Percentiles rank a stretch among this genome's conserved stretches.
phyloP scores from a whole-genome alignment of 805 yeast species.

The Ogataea pignaliae region DNA sequence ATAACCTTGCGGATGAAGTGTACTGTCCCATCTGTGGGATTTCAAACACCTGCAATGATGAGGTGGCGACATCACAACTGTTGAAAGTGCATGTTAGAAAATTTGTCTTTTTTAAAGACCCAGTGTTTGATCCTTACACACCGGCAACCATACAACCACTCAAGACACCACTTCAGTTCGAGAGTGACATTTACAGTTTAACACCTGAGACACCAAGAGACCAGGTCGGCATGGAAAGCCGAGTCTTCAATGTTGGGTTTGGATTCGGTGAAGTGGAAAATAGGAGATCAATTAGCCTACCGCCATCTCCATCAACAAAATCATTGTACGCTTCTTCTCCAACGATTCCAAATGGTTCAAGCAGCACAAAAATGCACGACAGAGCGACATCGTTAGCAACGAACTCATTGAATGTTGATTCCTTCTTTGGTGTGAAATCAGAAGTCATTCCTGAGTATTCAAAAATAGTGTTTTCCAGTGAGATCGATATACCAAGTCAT shows the following conservation, averaged over 20 bases:
- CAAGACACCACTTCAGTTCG: constrained; percentile 8
- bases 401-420: constrained; percentile 2
- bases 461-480: constrained; percentile 14
- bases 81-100: constrained; percentile 1
- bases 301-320: constrained; percentile 12
- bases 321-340: constrained; percentile 13
- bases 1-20: constrained; percentile 1
- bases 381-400: background rate
- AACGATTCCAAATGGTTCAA: constrained; percentile 1
- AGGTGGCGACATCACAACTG: constrained; percentile 10
- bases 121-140: constrained; percentile 3
- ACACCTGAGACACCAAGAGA: constrained; percentile 22
- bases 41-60: constrained; percentile 10
- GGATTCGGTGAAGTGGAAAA: background rate
- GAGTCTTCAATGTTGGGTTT: background rate
- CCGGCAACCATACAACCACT: constrained; percentile 2
- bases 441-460: constrained; percentile 24
- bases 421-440: constrained; percentile 18
- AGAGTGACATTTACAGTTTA: constrained; percentile 5
- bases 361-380: background rate
- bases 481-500: constrained; percentile 8
- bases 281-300: background rate
- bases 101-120: constrained; percentile 4
- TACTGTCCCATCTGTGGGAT: constrained; percentile 19
- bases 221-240: constrained; percentile 20